Conservation (phyloP, 2,329 filamentous ascomycete species). For the Fusarium austroafricanum region DNA sequence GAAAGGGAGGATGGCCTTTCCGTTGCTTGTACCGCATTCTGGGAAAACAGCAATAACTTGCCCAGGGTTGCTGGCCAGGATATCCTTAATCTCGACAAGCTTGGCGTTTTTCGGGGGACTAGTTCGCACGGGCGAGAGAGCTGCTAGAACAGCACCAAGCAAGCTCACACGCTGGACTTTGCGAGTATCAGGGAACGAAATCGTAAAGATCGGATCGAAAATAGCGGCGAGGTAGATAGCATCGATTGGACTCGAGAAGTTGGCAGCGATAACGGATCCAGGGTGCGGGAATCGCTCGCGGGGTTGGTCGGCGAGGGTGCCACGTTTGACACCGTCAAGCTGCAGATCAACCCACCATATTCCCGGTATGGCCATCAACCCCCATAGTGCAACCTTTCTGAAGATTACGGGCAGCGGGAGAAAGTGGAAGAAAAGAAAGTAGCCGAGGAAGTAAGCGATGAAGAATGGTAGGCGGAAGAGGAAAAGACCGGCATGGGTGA, state of each 20-base stretch:
- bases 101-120: slow-evolving; percentile 58
- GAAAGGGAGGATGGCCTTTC: slow-evolving; percentile 86
- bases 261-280: slow-evolving; percentile 86
- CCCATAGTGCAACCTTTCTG: slow-evolving; percentile 89
- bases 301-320: slow-evolving; percentile 82
- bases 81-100: slow-evolving; percentile 70
- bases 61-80: slow-evolving; percentile 75
- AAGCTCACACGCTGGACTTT: slow-evolving; percentile 83
- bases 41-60: slow-evolving; percentile 89
- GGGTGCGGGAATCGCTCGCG: slow-evolving; percentile 79
- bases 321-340: slow-evolving; percentile 94
- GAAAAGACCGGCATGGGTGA: slow-evolving; percentile 80
- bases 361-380: slow-evolving; percentile 85
- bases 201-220: slow-evolving; percentile 94
- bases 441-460: slow-evolving; percentile 72
- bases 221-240: slow-evolving; percentile 93
- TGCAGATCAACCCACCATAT: slow-evolving; percentile 99
- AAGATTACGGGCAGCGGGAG: slow-evolving; percentile 72
- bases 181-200: slow-evolving; percentile 80
- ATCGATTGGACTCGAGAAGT: slow-evolving; percentile 93
- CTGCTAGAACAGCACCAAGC: slow-evolving; percentile 77
- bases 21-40: slow-evolving; percentile 94
- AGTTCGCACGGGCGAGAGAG: slow-evolving; percentile 71
- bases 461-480: slow-evolving; percentile 83
- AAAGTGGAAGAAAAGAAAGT: slow-evolving; percentile 86